Conservation (phyloP, 2,329 filamentous ascomycete genomes). For the Xylaria sp. region DNA sequence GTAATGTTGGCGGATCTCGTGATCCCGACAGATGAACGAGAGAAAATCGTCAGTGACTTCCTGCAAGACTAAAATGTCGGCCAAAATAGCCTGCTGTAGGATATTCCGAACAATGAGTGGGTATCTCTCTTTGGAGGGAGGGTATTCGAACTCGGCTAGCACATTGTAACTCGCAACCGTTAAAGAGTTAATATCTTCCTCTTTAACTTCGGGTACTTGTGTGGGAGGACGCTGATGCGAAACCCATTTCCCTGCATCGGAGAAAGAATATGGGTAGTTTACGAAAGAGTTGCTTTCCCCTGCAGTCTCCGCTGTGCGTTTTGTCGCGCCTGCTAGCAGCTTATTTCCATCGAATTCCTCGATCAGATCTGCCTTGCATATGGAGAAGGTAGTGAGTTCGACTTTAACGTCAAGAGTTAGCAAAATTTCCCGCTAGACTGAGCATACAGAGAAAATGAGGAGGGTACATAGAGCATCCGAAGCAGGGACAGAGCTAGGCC, state of each 20-base stretch:
- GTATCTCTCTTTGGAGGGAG: conserved; percentile 50
- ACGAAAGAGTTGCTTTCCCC: conserved; percentile 1
- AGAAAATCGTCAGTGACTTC: conserved; percentile 71
- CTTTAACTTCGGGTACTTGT: background rate
- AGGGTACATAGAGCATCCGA: background rate
- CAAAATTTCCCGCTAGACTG: background rate
- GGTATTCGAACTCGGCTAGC: conserved; percentile 56
- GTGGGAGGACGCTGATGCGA: background rate
- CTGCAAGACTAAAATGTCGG: conserved; percentile 61
- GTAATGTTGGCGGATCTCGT: conserved; percentile 54
- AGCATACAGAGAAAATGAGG: background rate
- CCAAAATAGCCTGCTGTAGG: conserved; percentile 47
- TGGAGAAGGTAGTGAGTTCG: conserved; percentile 39
- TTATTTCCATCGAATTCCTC: conserved; percentile 25
- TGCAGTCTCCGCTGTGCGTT: background rate
- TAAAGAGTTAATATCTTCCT: conserved; percentile 31
- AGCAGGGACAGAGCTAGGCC: background rate
- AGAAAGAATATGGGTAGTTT: conserved; percentile 32
- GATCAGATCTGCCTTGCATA: conserved; percentile 20
- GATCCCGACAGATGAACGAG: conserved; percentile 55
- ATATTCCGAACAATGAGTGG: conserved; percentile 51
- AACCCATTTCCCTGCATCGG: conserved; percentile 32
- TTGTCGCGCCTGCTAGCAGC: background rate
- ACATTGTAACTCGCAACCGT: conserved; percentile 58
- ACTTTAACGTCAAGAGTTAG: conserved; percentile 38